Evolutionary conservation across 1,284 basidiomycete species (phyloP), one percentile per base, ranked within the genome.

Genomic region (Pisolithus thermaeus): DNA sequence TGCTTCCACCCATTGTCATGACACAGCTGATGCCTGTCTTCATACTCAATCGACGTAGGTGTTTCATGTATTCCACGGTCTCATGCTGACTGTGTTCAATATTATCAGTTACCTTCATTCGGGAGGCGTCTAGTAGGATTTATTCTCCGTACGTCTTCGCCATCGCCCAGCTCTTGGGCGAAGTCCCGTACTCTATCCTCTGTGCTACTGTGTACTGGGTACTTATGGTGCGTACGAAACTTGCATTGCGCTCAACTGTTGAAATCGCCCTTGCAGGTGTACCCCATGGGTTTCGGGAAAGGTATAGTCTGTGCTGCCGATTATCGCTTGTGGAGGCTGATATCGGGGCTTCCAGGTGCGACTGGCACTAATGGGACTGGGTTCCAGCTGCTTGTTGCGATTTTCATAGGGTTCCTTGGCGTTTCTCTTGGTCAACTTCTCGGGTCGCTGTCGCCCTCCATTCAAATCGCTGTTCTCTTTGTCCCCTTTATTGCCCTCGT

Each of bases 91-190:
- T 18, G 4, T 5, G 2, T 40, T 27, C 32, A 22, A 18, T 9
- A 12, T 43, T 20, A 7, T 46, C 32, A 72, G 68, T 70, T 50
- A 81, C 78, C 35, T 87, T 86, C 66, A 79, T 88, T 56, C 79
- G 89, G 66, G 85, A 87, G 69, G 74, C 86, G 0, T 87, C 84
- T 2, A 86, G 83, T 71, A 75, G 83, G 37, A 88, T 88, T 55
- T 91, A 91, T 66, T 87, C 83, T 1, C 84, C 86, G 0, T 82
- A 81, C 54, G 87, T 92, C 43, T 95, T 95, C 64, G 89, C 91
- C 12, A 78, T 90, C 45, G 84, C 84, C 8, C 91, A 93, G 63
- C 74, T 94, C 39, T 65, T 90, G 20, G 87, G 90, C 50, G 92
- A 95, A 69, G 80, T 89, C 57, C 92, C 89, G 2, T 88, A 90